phyloP scores from a whole-genome alignment of 495 filamentous ascomycete genomes.

The Tuber magnatum region DNA sequence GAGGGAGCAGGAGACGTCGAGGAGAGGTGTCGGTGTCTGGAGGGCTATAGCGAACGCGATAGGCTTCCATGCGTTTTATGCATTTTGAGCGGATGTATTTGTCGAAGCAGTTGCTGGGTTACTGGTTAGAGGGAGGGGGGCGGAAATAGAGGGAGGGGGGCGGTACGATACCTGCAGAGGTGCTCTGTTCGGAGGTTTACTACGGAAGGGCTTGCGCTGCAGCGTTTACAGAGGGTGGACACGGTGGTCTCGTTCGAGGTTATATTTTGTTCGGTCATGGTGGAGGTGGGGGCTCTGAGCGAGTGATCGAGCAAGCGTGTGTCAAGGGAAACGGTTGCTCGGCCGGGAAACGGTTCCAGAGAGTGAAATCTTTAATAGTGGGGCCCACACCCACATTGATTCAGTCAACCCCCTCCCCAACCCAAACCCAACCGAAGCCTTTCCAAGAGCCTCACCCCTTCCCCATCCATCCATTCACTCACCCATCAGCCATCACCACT shows the following conservation, averaged over 20 bases:
- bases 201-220: background rate
- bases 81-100: constrained; percentile 68
- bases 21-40: constrained; percentile 42
- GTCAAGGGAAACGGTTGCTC: too few relatives aligned
- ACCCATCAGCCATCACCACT: too few relatives aligned
- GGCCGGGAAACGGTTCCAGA: background rate
- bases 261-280: background rate
- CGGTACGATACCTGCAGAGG: constrained; percentile 3
- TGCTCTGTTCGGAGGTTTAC: background rate
- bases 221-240: background rate
- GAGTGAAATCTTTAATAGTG: background rate
- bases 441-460: constrained; percentile 4
- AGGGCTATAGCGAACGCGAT: constrained; percentile 44
- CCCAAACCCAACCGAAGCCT: constrained; percentile 16
- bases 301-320: background rate
- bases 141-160: background rate
- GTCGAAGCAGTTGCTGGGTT: constrained; percentile 64
- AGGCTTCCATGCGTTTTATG: constrained; percentile 68
- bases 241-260: background rate
- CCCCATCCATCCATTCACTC: background rate
- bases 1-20: constrained; percentile 60
- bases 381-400: background rate
- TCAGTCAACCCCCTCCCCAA: background rate
- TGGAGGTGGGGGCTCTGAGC: background rate
- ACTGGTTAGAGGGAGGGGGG: background rate